A percentile compares a stretch with the other conserved stretches of the same genome.
Evolutionary conservation across 75 land plant genomes (phyloP).

Genomic region (Azolla pinnata): DNA sequence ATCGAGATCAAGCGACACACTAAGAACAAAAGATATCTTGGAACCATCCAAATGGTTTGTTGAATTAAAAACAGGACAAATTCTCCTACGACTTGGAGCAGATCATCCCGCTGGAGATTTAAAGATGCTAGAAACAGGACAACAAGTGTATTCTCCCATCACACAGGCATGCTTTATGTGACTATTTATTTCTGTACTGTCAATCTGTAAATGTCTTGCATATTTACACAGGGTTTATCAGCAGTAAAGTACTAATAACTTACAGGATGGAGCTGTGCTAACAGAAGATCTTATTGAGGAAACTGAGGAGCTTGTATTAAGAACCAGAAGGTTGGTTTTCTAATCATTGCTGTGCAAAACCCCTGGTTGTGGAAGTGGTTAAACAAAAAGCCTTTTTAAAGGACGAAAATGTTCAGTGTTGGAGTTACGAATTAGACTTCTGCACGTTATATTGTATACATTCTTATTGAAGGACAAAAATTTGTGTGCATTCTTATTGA

Average conservation of each 20-base stretch:
- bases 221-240: no score
- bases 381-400: no score
- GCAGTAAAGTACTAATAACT: no score
- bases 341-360: neutral
- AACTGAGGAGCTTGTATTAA: slow-evolving; percentile 83
- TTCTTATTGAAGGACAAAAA: no score
- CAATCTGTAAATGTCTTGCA: neutral
- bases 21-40: neutral
- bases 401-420: no score
- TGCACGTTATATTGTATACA: no score
- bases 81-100: slow-evolving; percentile 66
- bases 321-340: slow-evolving; percentile 71
- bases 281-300: slow-evolving; percentile 89
- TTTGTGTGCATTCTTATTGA: no score
- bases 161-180: slow-evolving; percentile 57
- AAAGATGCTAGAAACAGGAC: slow-evolving; percentile 81
- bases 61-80: slow-evolving; percentile 39
- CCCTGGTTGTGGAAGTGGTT: no score
- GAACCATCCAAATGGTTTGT: slow-evolving; percentile 37
- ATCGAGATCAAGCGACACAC: neutral
- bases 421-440: no score
- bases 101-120: slow-evolving; percentile 47
- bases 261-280: slow-evolving; percentile 82
- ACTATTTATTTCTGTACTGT: neutral
- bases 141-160: slow-evolving; percentile 71